Percentiles rank a stretch among this genome's conserved stretches.
phyloP scores from a whole-genome alignment of 176 grass and related monocot species.

The Leersia perrieri region DNA sequence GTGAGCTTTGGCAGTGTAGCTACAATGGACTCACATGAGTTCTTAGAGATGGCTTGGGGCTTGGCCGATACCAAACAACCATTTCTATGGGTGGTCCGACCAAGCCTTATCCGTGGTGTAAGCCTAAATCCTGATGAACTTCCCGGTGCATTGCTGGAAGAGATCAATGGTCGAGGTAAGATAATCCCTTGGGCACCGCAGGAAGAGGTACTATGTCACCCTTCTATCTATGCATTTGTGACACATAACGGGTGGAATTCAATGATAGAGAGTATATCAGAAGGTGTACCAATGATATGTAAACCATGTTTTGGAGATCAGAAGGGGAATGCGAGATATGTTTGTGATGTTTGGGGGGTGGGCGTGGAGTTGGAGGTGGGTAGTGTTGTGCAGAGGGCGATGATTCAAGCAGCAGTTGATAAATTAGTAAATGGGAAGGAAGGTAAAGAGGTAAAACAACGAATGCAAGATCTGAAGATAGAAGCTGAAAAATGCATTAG shows the following conservation, averaged over 20 bases:
- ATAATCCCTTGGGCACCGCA: slow-evolving; percentile 15
- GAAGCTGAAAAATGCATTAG: neutral
- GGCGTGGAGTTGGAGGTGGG: neutral
- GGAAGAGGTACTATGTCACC: slow-evolving; percentile 18
- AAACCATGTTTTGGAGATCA: slow-evolving; percentile 1
- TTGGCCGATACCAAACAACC: neutral
- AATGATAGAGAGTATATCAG: neutral
- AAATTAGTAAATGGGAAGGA: neutral
- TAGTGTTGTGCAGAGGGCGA: neutral
- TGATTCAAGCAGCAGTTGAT: neutral
- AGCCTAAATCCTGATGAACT: neutral
- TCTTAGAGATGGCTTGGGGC: slow-evolving; percentile 17
- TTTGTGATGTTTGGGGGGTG: neutral
- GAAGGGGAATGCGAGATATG: neutral
- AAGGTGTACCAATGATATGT: neutral
- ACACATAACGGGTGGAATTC: slow-evolving; percentile 22
- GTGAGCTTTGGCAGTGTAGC: slow-evolving; percentile 18
- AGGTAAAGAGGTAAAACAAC: neutral
- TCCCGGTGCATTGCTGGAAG: neutral
- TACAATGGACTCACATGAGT: neutral
- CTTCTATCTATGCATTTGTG: neutral
- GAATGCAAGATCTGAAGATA: neutral
- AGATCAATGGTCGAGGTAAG: neutral
- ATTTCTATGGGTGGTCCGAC: neutral
- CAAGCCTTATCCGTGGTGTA: neutral